Evolutionary conservation across 257 asterid species (phyloP).

Genomic region (Striga asiatica): DNA sequence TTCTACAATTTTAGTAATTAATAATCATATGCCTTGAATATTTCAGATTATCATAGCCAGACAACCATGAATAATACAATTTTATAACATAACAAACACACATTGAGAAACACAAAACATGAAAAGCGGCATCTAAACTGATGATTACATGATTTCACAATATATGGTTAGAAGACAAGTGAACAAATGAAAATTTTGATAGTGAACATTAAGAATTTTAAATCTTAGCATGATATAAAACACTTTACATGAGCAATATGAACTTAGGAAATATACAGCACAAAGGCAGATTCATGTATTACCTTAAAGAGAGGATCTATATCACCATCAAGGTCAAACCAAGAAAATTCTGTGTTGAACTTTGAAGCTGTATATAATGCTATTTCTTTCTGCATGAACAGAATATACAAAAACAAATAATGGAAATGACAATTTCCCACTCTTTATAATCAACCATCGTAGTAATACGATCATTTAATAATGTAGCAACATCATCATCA

Average conservation of each 20-base stretch:
- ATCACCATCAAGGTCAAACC: conserved; percentile 98
- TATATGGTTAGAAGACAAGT: background rate
- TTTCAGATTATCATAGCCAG: background rate
- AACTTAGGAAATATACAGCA: background rate
- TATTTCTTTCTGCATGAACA: conserved; percentile 88
- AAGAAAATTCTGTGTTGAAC: conserved; percentile 85
- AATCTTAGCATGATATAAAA: background rate
- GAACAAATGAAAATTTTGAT: background rate
- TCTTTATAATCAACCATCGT: conserved; percentile 5
- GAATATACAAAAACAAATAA: conserved; percentile 4
- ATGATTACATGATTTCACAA: background rate
- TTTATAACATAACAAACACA: background rate
- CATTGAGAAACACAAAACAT: background rate
- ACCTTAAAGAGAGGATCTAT: conserved; percentile 99
- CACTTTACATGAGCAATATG: background rate
- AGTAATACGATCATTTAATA: conserved; percentile 4
- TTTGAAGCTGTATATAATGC: conserved; percentile 92
- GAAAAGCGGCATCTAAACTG: background rate
- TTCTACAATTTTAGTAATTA: background rate
- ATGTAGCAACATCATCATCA: conserved; percentile 9
- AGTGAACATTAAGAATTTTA: background rate
- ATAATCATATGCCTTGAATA: background rate
- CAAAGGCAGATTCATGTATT: conserved; percentile 18
- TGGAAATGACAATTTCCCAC: background rate
- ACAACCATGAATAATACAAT: conserved; percentile 2